Evolutionary conservation across 2,329 filamentous ascomycete species (phyloP), one percentile per base, ranked within the genome.

Genomic region (Ceratocystiopsis brevicomis): DNA sequence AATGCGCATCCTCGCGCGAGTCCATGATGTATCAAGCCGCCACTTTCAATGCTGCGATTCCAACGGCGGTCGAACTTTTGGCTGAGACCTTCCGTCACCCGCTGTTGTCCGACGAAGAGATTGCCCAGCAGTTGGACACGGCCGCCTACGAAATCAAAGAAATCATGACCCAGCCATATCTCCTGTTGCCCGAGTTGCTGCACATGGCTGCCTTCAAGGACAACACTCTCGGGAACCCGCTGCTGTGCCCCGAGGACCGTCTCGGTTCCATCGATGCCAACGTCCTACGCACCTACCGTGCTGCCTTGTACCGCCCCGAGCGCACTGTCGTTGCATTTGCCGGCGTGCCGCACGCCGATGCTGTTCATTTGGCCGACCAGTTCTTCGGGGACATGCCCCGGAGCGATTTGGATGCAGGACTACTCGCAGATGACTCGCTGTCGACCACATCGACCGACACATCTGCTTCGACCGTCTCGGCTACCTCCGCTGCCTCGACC

Each of bases 21-120:
- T 85, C 85, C 45, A 74, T 98, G 63, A 98, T 98, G 90, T 98
- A 98, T 66, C 90, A 98, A 61, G 84, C 86, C 1, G 90, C 90
- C 21, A 95, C 87, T 30, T 98, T 98, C 73, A 98, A 98, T 66
- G 80, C 79, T 21, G 80, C 85, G 16, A 86, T 98, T 10, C 78
- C 83, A 8, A 76, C 76, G 10, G 85, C 88, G 13, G 74, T 93
- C 19, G 84, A 71, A 30, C 64, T 98, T 16, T 73, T 98, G 37
- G 88, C 90, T 46, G 90, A 98, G 60, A 96, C 90, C 32, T 92
- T 98, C 49, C 80, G 85, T 46, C 74, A 92, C 51, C 85, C 90
- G 6, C 61, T 71, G 44, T 80, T 96, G 51, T 92, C 84, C 10
- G 81, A 92, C 21, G 76, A 83, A 17, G 90, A 98, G 61, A 82